phyloP scores from a whole-genome alignment of 768 basidiomycete genomes.

The Boletus rubroflammeus region DNA sequence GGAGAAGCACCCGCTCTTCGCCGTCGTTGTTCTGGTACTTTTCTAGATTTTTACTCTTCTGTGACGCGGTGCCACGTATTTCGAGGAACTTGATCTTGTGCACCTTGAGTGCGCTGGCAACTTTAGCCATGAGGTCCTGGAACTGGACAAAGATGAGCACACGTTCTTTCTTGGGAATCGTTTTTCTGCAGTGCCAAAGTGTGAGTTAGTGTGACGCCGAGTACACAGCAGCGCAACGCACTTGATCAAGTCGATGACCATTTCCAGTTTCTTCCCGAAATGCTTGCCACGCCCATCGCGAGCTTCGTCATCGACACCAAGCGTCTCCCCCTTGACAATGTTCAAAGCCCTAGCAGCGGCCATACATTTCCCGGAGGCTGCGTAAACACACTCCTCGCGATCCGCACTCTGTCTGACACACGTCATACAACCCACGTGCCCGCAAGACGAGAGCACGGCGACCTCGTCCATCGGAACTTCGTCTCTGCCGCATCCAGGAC shows the following conservation, averaged over 20 bases:
- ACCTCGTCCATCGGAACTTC: slow-evolving; percentile 62
- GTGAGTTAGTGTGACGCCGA: background rate
- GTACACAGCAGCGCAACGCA: slow-evolving; percentile 31
- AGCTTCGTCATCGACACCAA: slow-evolving; percentile 75
- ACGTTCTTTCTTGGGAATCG: slow-evolving; percentile 71
- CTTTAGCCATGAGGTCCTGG: slow-evolving; percentile 88
- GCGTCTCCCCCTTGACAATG: slow-evolving; percentile 73
- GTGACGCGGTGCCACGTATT: slow-evolving; percentile 72
- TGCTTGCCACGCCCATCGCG: slow-evolving; percentile 72
- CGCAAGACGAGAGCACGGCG: slow-evolving; percentile 87
- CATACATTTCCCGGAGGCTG: slow-evolving; percentile 63
- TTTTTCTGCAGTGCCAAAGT: slow-evolving; percentile 42
- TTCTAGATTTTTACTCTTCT: slow-evolving; percentile 79
- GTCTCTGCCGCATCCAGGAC: slow-evolving; percentile 57
- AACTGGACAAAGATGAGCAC: slow-evolving; percentile 96
- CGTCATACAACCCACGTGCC: slow-evolving; percentile 77
- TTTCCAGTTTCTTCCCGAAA: slow-evolving; percentile 80
- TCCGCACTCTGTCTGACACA: slow-evolving; percentile 75
- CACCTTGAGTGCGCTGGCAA: slow-evolving; percentile 72
- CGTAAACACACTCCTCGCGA: slow-evolving; percentile 78
- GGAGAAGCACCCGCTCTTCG: slow-evolving; percentile 73
- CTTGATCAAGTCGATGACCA: slow-evolving; percentile 73
- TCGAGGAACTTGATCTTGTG: slow-evolving; percentile 75
- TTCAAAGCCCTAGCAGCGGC: slow-evolving; percentile 80
- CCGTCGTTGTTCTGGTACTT: slow-evolving; percentile 81